Base-by-base conservation (phyloP, 1,284 basidiomycete species). In the Leccinum angustisporum region DNA sequence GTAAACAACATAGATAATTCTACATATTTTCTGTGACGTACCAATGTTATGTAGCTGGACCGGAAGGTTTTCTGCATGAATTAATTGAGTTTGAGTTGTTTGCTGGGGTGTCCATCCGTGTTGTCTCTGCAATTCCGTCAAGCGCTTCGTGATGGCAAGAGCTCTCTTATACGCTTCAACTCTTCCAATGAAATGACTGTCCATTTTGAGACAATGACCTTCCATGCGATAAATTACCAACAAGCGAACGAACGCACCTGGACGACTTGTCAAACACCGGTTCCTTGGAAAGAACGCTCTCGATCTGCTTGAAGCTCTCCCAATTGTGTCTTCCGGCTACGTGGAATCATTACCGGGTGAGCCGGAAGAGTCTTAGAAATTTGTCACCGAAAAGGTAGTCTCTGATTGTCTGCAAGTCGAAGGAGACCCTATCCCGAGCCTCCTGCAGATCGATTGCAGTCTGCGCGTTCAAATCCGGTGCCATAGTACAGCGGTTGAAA, bases 241-340 rank as follows among this genome's bases (percentile, higher is more conserved):
- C 21, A 5, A 16, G 21, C 16, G 14, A 43, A 8, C 11, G 9
- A 13, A 62, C 72, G 53, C 64, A 86, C 86, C 83, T 81, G 59
- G 78, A 72, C 0, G 81, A 77, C 72, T 90, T 91, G 74, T 88
- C 83, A 65, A 93, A 91, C 4, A 79, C 73, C 0, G 84, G 81
- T 62, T 92, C 90, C 2, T 76, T 72, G 33, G 79, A 76, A 58
- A 92, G 73, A 14, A 88, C 65, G 2, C 72, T 63, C 13, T 84
- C 77, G 8, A 92, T 74, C 38, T 76, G 75, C 27, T 79, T 66
- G 54, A 82, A 82, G 38, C 69, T 78, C 18, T 79, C 69, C 86
- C 84, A 89, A 58, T 78, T 76, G 1, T 69, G 67, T 21, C 73
- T 68, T 18, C 82, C 81, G 66, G 79, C 88, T 89, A 61, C 18